These are phyloP conservation scores for Datura wrightii DNA, from an alignment of 257 asterid species.

Conservation along the genomic window DNA sequence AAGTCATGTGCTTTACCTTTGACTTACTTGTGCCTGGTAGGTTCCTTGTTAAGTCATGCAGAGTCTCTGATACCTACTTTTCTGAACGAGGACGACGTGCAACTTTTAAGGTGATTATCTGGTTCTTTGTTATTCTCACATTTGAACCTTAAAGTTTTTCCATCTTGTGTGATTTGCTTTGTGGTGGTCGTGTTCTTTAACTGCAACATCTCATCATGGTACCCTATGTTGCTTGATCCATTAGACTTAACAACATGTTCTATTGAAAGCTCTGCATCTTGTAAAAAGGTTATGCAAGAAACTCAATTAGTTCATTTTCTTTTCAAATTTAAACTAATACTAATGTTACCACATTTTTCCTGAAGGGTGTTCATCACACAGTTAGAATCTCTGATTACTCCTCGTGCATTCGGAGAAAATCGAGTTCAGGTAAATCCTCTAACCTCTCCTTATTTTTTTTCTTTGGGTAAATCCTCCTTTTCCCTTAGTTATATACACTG, in stretches of 20 bases:
- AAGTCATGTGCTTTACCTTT: constrained; percentile 38
- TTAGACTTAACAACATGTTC: background rate
- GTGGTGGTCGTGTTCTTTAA: background rate
- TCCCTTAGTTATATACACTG: constrained; percentile 33
- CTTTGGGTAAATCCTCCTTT: constrained; percentile 30
- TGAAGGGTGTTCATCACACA: constrained; percentile 77
- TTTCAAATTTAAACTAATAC: constrained; percentile 20
- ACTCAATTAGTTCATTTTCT: background rate
- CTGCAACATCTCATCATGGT: constrained; percentile 19
- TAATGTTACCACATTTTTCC: constrained; percentile 23
- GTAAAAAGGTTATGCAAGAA: constrained; percentile 23
- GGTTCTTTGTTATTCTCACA: constrained; percentile 9
- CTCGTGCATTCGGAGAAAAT: constrained; percentile 59
- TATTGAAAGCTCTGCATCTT: constrained; percentile 15
- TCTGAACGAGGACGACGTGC: constrained; percentile 89
- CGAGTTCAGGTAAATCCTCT: constrained; percentile 56
- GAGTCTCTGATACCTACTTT: constrained; percentile 82
- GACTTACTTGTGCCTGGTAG: constrained; percentile 49
- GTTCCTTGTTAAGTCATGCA: constrained; percentile 91
- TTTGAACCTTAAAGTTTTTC: constrained; percentile 19
- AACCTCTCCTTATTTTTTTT: background rate
- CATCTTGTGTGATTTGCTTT: constrained; percentile 20
- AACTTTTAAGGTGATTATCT: constrained; percentile 77
- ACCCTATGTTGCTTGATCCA: constrained; percentile 21
- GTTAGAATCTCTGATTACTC: constrained; percentile 55